Evolutionary conservation across 1,284 basidiomycete species (phyloP).

Genomic region (Irpex sp.): DNA sequence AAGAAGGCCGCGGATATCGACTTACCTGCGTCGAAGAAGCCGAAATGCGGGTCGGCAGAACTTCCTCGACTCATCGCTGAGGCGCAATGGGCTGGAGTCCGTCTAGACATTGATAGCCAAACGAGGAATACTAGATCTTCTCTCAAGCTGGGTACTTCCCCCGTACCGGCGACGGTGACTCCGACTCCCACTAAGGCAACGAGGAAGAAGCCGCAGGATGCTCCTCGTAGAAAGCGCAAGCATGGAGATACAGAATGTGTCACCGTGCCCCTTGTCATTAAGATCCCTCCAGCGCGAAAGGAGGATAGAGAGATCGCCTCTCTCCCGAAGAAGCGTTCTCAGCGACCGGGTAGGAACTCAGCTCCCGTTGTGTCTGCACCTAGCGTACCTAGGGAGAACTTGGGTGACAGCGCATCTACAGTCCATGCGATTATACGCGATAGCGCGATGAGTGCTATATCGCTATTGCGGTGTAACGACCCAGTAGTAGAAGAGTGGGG

Average conservation of each 20-base stretch:
- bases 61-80: neutral
- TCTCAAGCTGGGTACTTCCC: neutral
- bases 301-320: neutral
- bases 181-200: neutral
- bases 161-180: neutral
- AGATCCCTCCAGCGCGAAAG: neutral
- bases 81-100: neutral
- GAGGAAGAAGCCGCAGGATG: neutral
- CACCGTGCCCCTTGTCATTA: neutral
- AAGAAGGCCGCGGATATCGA: neutral
- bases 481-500: conserved; percentile 15
- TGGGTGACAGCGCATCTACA: neutral
- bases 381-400: neutral
- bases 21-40: neutral
- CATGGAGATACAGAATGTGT: neutral
- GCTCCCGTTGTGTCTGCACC: neutral
- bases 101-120: neutral
- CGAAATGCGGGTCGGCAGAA: neutral
- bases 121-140: neutral
- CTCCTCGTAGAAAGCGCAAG: neutral
- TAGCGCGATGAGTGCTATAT: conserved; percentile 3
- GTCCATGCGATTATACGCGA: conserved; percentile 16
- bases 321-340: neutral
- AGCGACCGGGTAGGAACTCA: neutral
- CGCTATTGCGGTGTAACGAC: neutral